Percentiles rank a stretch among this genome's conserved stretches.
phyloP scores from a whole-genome alignment of 352 stramenopile genomes.

The Phytopythium helicoides region DNA sequence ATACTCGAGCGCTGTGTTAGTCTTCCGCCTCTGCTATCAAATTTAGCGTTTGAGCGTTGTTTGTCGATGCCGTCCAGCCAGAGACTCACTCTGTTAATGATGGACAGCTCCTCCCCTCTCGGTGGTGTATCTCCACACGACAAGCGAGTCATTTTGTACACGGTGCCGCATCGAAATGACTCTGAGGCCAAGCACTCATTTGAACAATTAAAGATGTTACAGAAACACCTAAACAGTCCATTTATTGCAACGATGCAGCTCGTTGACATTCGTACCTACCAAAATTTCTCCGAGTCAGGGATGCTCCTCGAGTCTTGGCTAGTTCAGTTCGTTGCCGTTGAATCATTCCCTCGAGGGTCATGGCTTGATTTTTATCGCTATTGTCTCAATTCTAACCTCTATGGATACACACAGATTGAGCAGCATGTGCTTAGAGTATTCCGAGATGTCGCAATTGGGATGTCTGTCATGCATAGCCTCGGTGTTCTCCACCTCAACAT shows the following conservation, averaged over 20 bases:
- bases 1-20: slow-evolving; percentile 56
- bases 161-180: slow-evolving; percentile 40
- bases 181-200: slow-evolving; percentile 34
- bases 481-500: slow-evolving; percentile 56
- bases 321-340: slow-evolving; percentile 43
- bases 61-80: slow-evolving; percentile 35
- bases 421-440: slow-evolving; percentile 32
- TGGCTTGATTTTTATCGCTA: slow-evolving; percentile 34
- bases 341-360: slow-evolving; percentile 36
- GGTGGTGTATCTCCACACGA: no score
- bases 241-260: slow-evolving; percentile 33
- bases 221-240: slow-evolving; percentile 30
- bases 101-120: slow-evolving; percentile 10
- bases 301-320: slow-evolving; percentile 65
- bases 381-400: no score
- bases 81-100: slow-evolving; percentile 33
- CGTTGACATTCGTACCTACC: slow-evolving; percentile 49
- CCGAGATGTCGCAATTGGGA: slow-evolving; percentile 42
- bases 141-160: slow-evolving; percentile 31
- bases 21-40: slow-evolving; percentile 37
- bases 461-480: slow-evolving; percentile 54
- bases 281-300: slow-evolving; percentile 58
- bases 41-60: slow-evolving; percentile 48
- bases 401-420: slow-evolving; percentile 24
- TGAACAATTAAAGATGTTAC: slow-evolving; percentile 28